Base-by-base conservation (phyloP, 495 filamentous ascomycete genomes). In the Penicillium mononematosum region DNA sequence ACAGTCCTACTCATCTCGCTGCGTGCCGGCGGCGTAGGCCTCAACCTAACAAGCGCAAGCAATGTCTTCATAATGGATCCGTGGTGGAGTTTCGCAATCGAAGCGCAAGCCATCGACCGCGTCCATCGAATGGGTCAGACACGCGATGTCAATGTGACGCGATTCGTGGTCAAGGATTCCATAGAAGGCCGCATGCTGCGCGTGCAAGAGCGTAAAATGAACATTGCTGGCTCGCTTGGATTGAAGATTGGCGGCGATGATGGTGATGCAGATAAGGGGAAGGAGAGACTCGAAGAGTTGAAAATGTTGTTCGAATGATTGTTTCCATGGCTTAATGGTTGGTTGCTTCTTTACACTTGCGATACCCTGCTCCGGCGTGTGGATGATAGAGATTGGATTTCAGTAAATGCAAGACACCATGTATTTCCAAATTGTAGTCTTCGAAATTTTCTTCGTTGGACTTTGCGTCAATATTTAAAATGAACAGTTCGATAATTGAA, bases 41-140 rank as follows among this genome's bases (percentile, higher is more conserved):
- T 98, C 38, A 98, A 98, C 65, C 78, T 99, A 43, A 97, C 92
- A 4, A 83, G 83, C 51, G 94, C 94, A 16, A 89, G 85, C 60
- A 78, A 88, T 51, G 95, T 98, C 11, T 97, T 87, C 69, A 91
- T 99, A 88, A 96, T 97, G 93, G 95, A 99, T 72, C 93, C 95
- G 0, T 99, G 95, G 95, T 99, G 95, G 95, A 94, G 90, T 60
- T 97, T 90, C 69, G 92, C 95, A 4, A 85, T 98, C 24, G 95
- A 99, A 71, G 91, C 92, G 10, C 95, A 99, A 70, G 95, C 95
- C 24, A 96, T 99, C 61, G 95, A 99, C 75, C 88, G 95, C 4
- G 92, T 99, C n/a, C 95, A 99, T 74, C 85, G 95, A 9, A 96
- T 99, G 93, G 95, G 95, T 0, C 95, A 99, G 68, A 82, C 86